Percentiles rank a stretch among this genome's conserved stretches.
Evolutionary conservation across 1,139 yeast species (phyloP).

Genomic region (Hemisphaericaspora xylofermentans): DNA sequence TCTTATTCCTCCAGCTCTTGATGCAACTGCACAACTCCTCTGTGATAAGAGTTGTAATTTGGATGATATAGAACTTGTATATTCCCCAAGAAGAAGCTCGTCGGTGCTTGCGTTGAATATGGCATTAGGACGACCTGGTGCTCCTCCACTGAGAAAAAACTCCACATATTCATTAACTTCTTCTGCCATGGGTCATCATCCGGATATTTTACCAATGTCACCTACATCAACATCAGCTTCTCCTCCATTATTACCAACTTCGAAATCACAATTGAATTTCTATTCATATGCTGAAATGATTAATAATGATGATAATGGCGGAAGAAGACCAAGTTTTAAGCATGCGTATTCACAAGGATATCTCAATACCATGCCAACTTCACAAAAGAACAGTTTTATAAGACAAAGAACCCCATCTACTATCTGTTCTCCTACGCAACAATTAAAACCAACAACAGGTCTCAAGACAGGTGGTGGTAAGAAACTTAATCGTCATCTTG

Average conservation of each 20-base stretch:
- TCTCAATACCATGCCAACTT: conserved; percentile 9
- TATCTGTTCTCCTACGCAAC: conserved; percentile 13
- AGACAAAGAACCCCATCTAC: conserved; percentile 16
- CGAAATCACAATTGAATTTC: conserved; percentile 60
- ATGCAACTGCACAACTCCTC: conserved; percentile 69
- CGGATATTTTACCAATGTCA: background rate
- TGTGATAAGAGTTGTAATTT: conserved; percentile 56
- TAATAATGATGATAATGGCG: conserved; percentile 53
- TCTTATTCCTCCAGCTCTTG: conserved; percentile 79
- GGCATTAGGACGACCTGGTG: conserved; percentile 51
- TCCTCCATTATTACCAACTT: conserved; percentile 39
- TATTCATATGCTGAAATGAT: conserved; percentile 81
- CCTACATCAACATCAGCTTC: conserved; percentile 24
- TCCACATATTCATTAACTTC: conserved; percentile 27
- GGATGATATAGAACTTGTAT: conserved; percentile 69
- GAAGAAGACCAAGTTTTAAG: conserved; percentile 59
- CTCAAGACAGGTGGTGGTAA: background rate
- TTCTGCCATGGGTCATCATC: background rate
- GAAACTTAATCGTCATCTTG: background rate
- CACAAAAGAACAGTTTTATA: conserved; percentile 11
- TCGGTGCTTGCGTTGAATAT: conserved; percentile 58
- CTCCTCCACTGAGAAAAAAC: conserved; percentile 42
- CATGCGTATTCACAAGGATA: conserved; percentile 32
- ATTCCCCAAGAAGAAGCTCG: conserved; percentile 57
- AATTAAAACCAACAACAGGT: background rate